Evolutionary conservation across 169 alveolate species (phyloP).

Genomic region (Plasmodium berghei): DNA sequence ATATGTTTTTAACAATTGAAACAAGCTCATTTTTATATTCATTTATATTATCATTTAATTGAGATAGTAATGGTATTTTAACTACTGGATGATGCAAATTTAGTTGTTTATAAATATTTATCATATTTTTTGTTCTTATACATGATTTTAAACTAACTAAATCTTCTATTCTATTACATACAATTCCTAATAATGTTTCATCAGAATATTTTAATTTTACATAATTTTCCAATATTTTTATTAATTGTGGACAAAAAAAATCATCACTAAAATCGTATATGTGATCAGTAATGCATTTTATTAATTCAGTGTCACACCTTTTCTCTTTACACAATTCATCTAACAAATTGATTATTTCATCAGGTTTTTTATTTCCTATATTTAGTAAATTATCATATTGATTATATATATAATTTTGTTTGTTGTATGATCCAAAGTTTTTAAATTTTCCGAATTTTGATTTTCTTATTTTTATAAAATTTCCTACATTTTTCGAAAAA

Average conservation of each 20-base stretch:
- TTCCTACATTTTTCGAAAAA: constrained; percentile 2
- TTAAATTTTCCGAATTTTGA: background rate
- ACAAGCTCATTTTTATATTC: constrained; percentile 60
- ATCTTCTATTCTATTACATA: constrained; percentile 45
- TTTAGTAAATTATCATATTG: constrained; percentile 41
- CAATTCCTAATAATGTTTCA: constrained; percentile 59
- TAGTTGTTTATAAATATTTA: constrained; percentile 53
- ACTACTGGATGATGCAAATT: constrained; percentile 67
- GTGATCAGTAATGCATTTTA: constrained; percentile 47
- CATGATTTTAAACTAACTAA: constrained; percentile 32
- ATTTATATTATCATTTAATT: constrained; percentile 44
- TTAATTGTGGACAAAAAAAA: constrained; percentile 57
- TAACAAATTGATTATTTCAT: constrained; percentile 32
- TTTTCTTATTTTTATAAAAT: constrained; percentile 6
- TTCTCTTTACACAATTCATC: constrained; percentile 4
- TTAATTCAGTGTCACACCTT: constrained; percentile 32
- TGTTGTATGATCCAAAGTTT: constrained; percentile 12
- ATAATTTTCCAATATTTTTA: constrained; percentile 48
- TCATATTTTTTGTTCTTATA: constrained; percentile 49
- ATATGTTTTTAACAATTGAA: constrained; percentile 30
- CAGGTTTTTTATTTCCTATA: constrained; percentile 62
- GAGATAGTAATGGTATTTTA: constrained; percentile 18
- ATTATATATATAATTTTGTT: constrained; percentile 11
- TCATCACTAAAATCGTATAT: constrained; percentile 64
- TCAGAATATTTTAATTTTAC: constrained; percentile 68